Percentiles rank a stretch among this genome's conserved stretches.
These are phyloP conservation scores for Colletotrichum lindemuthianum DNA, from an alignment of 2,329 filamentous ascomycete genomes.

Conservation along the genomic window DNA sequence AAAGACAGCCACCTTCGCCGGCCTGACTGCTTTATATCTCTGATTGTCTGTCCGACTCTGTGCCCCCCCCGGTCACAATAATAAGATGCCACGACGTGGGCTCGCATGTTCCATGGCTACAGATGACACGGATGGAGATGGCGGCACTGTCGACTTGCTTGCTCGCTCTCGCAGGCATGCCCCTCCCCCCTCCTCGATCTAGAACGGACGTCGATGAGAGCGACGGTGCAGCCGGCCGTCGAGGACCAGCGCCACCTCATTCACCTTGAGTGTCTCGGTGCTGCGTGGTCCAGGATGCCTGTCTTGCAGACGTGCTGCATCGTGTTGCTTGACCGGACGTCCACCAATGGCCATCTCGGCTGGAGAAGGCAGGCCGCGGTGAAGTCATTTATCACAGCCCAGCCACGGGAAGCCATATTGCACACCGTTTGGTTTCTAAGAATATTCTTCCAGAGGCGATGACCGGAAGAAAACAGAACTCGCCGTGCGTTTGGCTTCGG, in stretches of 20 bases:
- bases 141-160: too few species aligned
- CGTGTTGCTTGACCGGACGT: neutral
- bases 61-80: slow-evolving; percentile 30
- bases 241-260: slow-evolving; percentile 14
- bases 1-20: slow-evolving; percentile 18
- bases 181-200: slow-evolving; percentile 10
- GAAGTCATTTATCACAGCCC: neutral
- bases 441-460: neutral
- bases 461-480: neutral
- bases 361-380: neutral
- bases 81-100: slow-evolving; percentile 1
- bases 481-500: neutral
- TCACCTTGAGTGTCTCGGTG: slow-evolving; percentile 10
- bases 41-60: slow-evolving; percentile 38
- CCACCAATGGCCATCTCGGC: neutral
- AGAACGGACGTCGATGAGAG: slow-evolving; percentile 7
- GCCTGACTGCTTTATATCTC: slow-evolving; percentile 24
- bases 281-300: neutral
- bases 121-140: too few species aligned
- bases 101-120: neutral
- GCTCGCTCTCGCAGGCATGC: neutral
- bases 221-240: slow-evolving; percentile 23
- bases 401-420: neutral
- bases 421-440: slow-evolving; percentile 5
- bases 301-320: neutral